Evolutionary conservation across 345 rosid genomes (phyloP), one percentile per base, ranked within the genome.

Genomic region (Salix brachista): DNA sequence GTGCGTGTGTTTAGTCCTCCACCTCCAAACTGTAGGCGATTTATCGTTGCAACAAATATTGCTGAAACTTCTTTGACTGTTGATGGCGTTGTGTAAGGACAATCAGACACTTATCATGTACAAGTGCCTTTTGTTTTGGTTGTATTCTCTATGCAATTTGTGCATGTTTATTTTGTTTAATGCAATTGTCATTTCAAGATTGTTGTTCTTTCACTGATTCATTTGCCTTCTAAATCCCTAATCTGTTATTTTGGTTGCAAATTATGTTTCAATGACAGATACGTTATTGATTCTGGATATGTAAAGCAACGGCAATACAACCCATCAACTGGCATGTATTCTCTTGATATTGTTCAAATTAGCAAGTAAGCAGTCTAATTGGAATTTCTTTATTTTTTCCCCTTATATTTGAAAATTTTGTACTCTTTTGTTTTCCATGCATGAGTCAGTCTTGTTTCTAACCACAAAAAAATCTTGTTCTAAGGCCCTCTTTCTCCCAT

Each of bases 1-100:
- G 97, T 93, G 84, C 97, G 95, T 60, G 98, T 93, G 5, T 96
- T 96, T 86, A 88, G 90, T 77, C 92, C 95, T 62, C 91, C 97
- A 74, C 99, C 99, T 83, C 95, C 95, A 77, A 87, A 93, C 84
- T 96, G 98, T 82, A 85, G 99, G 84, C 89, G 94, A 69, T 93
- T 96, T 82, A 91, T 93, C 52, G 94, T 96, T 85, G 86, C 98
- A 70, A 96, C 98, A 73, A 96, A 96, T 80, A 93, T 96, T 79
- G 99, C 97, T 65, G 99, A 96, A 83, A 96, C 99, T 85, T 96
- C 98, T 75, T 87, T 96, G 77, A 96, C 99, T 36, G 98, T 96
- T 77, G 99, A 96, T 74, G 99, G 98, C 23, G 97, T 96, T 77
- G 99, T 92, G 99, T 96, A 96, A 92, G 99, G 78, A 79, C 76